Evolutionary conservation across 2,329 filamentous ascomycete species (phyloP), one percentile per base, ranked within the genome.

Genomic region (Botrytis medusae): DNA sequence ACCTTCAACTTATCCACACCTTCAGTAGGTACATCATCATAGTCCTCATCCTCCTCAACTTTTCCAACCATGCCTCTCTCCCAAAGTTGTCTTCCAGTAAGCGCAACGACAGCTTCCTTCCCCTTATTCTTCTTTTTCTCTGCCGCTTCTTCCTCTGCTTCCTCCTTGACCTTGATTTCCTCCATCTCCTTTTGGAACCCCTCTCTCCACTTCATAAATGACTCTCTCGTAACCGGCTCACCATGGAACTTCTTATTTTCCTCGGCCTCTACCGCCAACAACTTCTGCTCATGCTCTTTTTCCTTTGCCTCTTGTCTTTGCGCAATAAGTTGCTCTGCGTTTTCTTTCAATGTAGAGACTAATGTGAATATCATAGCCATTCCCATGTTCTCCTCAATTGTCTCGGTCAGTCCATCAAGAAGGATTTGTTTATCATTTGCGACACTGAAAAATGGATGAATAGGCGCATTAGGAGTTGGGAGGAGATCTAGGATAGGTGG

Each of bases 291-390:
- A 4, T 85, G 84, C 61, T 79, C 86, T 79, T 89, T 87, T 12
- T 87, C 87, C 2, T 86, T 88, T 14, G 86, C 92, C 73, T 89
- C 89, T 79, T 90, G 89, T 63, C 96, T 90, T 75, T 94, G 90
- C 25, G 87, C 83, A 77, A 98, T 90, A 74, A 99, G 87, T 78
- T 91, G 87, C 84, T 99, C 96, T n/a, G 95, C 95, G 69, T 89
- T 87, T 74, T 99, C 96, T 81, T 98, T 98, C 74, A 99, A 84
- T 0, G 92, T 90, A 22, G 92, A 93, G 71, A 97, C 92, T 37
- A 99, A 85, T 0, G 95, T 94, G 83, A 98, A 99, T 1, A 99
- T 85, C 96, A 99, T 99, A 72, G 94, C 93, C 92, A 98, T 98
- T 75, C 96, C 96, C 74, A 98, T 84, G 78, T 95, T 98, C 82